Evolutionary conservation across 2,329 filamentous ascomycete species (phyloP), one percentile per base, ranked within the genome.

Genomic region (Escovopsis sp.): DNA sequence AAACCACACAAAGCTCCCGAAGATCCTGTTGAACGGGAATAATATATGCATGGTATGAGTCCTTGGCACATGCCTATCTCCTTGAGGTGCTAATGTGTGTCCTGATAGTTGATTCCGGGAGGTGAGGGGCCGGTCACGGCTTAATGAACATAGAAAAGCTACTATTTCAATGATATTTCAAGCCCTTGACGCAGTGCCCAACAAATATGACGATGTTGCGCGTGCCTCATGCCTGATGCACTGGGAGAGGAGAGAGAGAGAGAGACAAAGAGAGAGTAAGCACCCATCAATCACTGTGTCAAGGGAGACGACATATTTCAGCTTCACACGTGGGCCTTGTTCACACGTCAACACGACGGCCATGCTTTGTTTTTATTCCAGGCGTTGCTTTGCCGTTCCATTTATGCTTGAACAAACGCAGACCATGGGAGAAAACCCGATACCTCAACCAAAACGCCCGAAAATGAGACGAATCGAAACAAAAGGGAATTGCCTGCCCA

Each of bases 1-100:
- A 47, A 78, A 82, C 54, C 82, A 89, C 63, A 84, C 80, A 38
- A 94, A 94, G 62, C 75, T 98, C 35, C 75, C 87, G 41, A 96
- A 96, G 71, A 94, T 98, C 47, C 67, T 98, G 36, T 69, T 98
- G 34, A 98, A 98, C 57, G 91, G 91, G 44, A 98, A 98, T 68
- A 96, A 96, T 57, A 86, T 98, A 50, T 96, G 89, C 83, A 98
- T 98, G 91, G 91, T 94, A 73, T 43, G 71, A 52, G 12, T 34
- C 5, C 34, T n/a, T 15, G n/a, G 11, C 1, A 28, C 3, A 8
- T 2, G 11, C 7, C 9, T 5, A 10, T 11, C 10, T 30, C 33
- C 9, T 8, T 30, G 3, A 8, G 9, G 10, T 7, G 8, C 46
- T 58, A 18, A 55, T 35, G 1, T 6, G 15, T 12, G 7, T 9